phyloP scores from a whole-genome alignment of 2,329 filamentous ascomycete genomes.

The Cercospora brassicicola region DNA sequence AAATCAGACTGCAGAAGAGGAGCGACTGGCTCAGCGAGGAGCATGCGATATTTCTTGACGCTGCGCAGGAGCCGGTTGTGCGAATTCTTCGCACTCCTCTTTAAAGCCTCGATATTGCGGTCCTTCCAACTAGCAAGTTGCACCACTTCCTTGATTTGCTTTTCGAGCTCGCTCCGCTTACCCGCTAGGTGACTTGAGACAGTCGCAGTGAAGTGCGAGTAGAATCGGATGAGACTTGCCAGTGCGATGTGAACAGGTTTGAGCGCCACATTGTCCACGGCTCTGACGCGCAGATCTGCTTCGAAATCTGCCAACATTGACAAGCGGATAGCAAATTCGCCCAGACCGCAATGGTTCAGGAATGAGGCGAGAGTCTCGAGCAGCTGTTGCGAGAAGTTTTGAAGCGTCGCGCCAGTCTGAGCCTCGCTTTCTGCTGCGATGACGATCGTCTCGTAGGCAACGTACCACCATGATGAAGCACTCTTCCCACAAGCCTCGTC shows the following conservation, averaged over 20 bases:
- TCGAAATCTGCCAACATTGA: conserved; percentile 63
- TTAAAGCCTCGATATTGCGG: conserved; percentile 85
- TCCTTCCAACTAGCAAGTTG: conserved; percentile 97
- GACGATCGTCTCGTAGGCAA: conserved; percentile 88
- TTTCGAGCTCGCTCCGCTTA: conserved; percentile 76
- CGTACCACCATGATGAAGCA: conserved; percentile 91
- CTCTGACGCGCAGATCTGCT: conserved; percentile 64
- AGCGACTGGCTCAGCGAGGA: conserved; percentile 75
- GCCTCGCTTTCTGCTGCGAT: conserved; percentile 53
- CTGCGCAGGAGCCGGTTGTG: conserved; percentile 90
- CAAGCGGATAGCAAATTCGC: conserved; percentile 73
- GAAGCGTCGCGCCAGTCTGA: conserved; percentile 43
- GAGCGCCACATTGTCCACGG: conserved; percentile 49
- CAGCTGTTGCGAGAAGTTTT: conserved; percentile 65
- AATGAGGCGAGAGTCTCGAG: conserved; percentile 77
- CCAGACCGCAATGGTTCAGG: conserved; percentile 73
- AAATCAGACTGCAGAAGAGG: conserved; percentile 48
- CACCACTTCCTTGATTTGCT: conserved; percentile 88
- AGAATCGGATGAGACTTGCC: conserved; percentile 74
- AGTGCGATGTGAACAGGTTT: conserved; percentile 63
- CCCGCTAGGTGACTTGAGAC: conserved; percentile 65
- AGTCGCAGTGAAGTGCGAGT: conserved; percentile 66
- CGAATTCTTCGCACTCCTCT: conserved; percentile 84
- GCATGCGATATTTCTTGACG: conserved; percentile 80
- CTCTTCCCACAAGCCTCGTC: conserved; percentile 71